A percentile compares a stretch with the other conserved stretches of the same genome.
Conservation (phyloP, 768 basidiomycete species). For the Termitomyces eurrhizus region DNA sequence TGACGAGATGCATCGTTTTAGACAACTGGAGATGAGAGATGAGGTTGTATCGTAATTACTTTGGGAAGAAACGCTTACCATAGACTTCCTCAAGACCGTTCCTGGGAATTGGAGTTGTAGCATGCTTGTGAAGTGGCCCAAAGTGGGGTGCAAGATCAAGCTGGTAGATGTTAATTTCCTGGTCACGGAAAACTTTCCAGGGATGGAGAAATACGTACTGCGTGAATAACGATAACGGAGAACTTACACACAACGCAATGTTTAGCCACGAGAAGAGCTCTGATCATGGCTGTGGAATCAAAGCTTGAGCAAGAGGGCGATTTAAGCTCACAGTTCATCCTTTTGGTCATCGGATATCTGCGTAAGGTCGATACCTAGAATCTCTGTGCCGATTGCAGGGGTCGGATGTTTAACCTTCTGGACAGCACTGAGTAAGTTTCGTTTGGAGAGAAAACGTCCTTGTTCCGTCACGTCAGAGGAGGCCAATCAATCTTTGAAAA, state of each 20-base stretch:
- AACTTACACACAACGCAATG: slow-evolving; percentile 66
- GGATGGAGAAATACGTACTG: neutral
- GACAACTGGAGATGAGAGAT: slow-evolving; percentile 42
- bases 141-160: slow-evolving; percentile 69
- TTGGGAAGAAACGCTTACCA: slow-evolving; percentile 31
- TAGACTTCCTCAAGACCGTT: slow-evolving; percentile 77
- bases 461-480: slow-evolving; percentile 65
- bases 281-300: slow-evolving; percentile 22
- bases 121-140: slow-evolving; percentile 79
- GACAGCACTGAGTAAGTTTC: slow-evolving; percentile 58
- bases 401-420: slow-evolving; percentile 66
- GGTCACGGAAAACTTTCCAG: slow-evolving; percentile 69
- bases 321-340: slow-evolving; percentile 63
- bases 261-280: slow-evolving; percentile 71
- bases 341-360: slow-evolving; percentile 66
- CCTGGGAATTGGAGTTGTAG: slow-evolving; percentile 74
- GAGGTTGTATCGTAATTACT: slow-evolving; percentile 5
- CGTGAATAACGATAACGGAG: neutral
- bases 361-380: slow-evolving; percentile 68
- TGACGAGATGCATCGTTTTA: slow-evolving; percentile 65
- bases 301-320: neutral
- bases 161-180: slow-evolving; percentile 66
- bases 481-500: slow-evolving; percentile 65
- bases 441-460: slow-evolving; percentile 58
- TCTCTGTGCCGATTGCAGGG: slow-evolving; percentile 72